These are phyloP conservation scores for Pseudogymnoascus sp. DNA, from an alignment of 2,329 filamentous ascomycete species.

Conservation along the genomic window DNA sequence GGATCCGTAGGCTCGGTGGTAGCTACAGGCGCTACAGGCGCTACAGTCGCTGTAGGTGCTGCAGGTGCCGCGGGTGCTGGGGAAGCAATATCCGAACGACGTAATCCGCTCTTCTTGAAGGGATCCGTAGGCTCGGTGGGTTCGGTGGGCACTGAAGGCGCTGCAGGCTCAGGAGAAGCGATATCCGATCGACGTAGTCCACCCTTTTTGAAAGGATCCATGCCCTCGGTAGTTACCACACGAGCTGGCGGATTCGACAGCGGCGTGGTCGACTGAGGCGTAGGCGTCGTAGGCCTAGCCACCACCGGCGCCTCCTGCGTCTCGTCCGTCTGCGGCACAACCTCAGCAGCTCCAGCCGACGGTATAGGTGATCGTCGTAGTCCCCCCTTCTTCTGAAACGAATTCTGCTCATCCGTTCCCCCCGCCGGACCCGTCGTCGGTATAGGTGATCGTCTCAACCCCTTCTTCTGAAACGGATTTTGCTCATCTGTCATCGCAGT, in stretches of 20 bases:
- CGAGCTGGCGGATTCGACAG: not conserved
- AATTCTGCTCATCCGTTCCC: not conserved
- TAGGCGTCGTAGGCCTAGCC: not conserved
- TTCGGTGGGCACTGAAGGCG: not conserved
- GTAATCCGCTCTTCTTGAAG: slow-evolving; percentile 23
- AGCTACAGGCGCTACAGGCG: not conserved
- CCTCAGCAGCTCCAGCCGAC: not conserved
- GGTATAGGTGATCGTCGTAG: slow-evolving; percentile 11
- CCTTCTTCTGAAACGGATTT: not conserved
- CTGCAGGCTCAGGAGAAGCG: not conserved
- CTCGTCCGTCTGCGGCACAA: not conserved
- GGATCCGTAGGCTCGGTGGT: not conserved
- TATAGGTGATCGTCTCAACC: slow-evolving; percentile 10
- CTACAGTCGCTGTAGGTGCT: not conserved
- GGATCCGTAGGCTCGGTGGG: slow-evolving; percentile 19
- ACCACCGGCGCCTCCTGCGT: not conserved
- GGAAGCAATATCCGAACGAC: slow-evolving; percentile 19
- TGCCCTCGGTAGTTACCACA: not conserved
- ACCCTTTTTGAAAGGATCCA: not conserved
- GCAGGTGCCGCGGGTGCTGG: not conserved
- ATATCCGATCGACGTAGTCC: not conserved
- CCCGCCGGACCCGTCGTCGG: not conserved
- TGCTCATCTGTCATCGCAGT: not conserved
- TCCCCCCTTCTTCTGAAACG: not conserved
- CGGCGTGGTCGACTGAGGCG: not conserved